phyloP scores from a whole-genome alignment of 352 stramenopile genomes.

The Pythium myriotylum region DNA sequence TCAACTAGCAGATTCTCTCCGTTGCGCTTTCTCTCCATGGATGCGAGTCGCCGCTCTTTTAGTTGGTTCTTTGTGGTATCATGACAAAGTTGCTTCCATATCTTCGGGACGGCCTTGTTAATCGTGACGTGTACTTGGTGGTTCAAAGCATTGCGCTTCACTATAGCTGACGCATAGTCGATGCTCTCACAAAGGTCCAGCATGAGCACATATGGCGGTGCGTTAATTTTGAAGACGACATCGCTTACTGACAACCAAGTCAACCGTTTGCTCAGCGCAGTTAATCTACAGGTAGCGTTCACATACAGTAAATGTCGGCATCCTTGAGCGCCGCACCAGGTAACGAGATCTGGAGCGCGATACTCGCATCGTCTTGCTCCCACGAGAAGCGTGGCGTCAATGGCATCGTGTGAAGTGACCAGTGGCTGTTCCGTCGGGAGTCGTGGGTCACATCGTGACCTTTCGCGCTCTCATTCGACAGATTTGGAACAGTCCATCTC shows the following conservation, averaged over 20 bases:
- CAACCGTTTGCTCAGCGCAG: too few relatives aligned
- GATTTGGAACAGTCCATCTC: not conserved
- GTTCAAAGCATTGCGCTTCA: conserved; percentile 45
- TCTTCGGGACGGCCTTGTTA: conserved; percentile 40
- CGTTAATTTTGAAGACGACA: conserved; percentile 81
- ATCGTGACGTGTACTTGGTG: conserved; percentile 52
- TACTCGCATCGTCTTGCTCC: conserved; percentile 51
- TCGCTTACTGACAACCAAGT: conserved; percentile 54
- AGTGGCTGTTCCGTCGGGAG: too few relatives aligned
- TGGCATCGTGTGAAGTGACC: conserved; percentile 44
- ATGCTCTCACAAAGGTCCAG: conserved; percentile 65
- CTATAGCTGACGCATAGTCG: conserved; percentile 49
- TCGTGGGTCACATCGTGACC: too few relatives aligned
- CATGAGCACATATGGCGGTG: conserved; percentile 70
- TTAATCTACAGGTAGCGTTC: too few relatives aligned
- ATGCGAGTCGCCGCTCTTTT: conserved; percentile 48
- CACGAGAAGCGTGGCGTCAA: conserved; percentile 67
- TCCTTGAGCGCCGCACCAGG: conserved; percentile 47
- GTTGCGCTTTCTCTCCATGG: conserved; percentile 61
- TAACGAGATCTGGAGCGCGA: conserved; percentile 59
- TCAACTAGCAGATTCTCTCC: conserved; percentile 43
- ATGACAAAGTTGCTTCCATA: conserved; percentile 51
- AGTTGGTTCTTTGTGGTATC: conserved; percentile 40
- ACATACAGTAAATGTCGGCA: conserved; percentile 72
- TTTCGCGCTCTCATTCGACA: conserved; percentile 1